A percentile compares a stretch with the other conserved stretches of the same genome.
phyloP scores from a whole-genome alignment of 202 grass and related monocot genomes.

The Cymbopogon flexuosus region DNA sequence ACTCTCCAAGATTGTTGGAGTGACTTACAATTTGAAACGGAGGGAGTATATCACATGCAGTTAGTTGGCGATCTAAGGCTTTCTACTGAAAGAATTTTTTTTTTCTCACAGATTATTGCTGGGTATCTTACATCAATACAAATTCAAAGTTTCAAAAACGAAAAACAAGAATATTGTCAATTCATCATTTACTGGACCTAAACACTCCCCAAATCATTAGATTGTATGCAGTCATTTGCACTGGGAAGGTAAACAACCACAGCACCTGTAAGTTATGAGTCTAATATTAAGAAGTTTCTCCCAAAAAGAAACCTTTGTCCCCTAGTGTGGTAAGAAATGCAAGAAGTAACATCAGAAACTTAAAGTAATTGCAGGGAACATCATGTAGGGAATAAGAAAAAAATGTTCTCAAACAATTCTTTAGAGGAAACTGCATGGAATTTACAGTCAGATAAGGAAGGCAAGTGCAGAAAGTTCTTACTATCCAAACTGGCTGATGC shows the following conservation, averaged over 20 bases:
- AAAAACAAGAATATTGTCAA: not conserved
- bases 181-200: not conserved
- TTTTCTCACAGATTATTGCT: not conserved
- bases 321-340: not conserved
- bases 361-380: not conserved
- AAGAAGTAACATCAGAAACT: not conserved
- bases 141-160: not conserved
- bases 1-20: too few relatives aligned
- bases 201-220: not conserved
- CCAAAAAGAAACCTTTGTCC: not conserved
- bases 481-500: constrained; percentile 95
- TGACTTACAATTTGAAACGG: too few relatives aligned
- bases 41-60: not conserved
- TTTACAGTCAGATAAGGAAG: not conserved
- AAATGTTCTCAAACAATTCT: not conserved
- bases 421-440: not conserved
- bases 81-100: not conserved
- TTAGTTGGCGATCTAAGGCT: constrained; percentile 11
- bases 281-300: not conserved
- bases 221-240: not conserved
- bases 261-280: not conserved
- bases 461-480: constrained; percentile 43
- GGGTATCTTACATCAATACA: not conserved
- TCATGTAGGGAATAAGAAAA: not conserved
- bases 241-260: not conserved